phyloP scores from a whole-genome alignment of 2,329 filamentous ascomycete species.

The Aspergillus sergii region DNA sequence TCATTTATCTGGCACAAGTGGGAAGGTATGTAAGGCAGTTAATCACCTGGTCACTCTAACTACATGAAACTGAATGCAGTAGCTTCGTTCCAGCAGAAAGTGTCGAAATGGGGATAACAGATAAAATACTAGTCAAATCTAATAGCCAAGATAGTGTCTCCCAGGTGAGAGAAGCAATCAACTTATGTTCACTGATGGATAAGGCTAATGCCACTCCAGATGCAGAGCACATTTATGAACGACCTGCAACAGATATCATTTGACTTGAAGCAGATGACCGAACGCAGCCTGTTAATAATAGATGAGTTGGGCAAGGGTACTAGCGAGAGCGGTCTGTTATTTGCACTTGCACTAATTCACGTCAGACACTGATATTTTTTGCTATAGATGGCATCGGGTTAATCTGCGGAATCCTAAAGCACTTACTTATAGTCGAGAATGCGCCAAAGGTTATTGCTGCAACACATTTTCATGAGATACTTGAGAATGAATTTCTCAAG shows the following conservation, averaged over 20 bases:
- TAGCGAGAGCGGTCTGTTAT: constrained; percentile 53
- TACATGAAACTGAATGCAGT: constrained; percentile 10
- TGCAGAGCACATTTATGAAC: constrained; percentile 72
- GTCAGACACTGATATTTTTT: background rate
- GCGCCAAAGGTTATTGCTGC: constrained; percentile 63
- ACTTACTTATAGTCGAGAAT: constrained; percentile 54
- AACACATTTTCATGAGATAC: constrained; percentile 64
- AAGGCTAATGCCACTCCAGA: constrained; percentile 29
- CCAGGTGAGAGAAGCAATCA: constrained; percentile 38
- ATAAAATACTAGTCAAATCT: constrained; percentile 88
- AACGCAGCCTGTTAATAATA: constrained; percentile 78
- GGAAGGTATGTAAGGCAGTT: constrained; percentile 54
- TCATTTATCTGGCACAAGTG: constrained; percentile 89
- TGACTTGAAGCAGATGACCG: constrained; percentile 72
- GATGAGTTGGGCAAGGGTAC: constrained; percentile 86
- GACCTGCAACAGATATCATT: constrained; percentile 87
- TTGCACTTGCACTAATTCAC: background rate
- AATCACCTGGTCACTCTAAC: background rate
- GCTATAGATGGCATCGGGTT: constrained; percentile 63
- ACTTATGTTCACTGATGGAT: background rate
- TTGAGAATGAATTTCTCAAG: constrained; percentile 57
- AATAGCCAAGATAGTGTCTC: constrained; percentile 72
- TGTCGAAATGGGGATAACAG: constrained; percentile 81
- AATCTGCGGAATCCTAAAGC: constrained; percentile 62
- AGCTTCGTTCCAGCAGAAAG: constrained; percentile 82